Base-by-base conservation (phyloP, 371 early-diverging fungal species). In the Mortierella sp. region DNA sequence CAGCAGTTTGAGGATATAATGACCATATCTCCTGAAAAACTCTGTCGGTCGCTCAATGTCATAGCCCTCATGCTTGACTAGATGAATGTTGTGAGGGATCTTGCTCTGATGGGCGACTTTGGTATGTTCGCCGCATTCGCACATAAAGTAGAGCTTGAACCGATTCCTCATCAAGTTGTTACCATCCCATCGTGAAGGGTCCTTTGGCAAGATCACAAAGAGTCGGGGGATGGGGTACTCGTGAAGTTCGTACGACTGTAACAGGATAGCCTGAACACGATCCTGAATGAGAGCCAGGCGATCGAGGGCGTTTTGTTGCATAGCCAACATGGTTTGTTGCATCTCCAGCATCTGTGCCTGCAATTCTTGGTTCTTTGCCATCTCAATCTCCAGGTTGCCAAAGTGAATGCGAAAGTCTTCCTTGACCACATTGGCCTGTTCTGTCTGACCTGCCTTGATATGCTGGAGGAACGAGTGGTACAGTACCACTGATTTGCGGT, bases 51-150 rank as follows among this genome's bases (percentile, higher is more conserved):
- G 40, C n/a, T 56, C 53, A 8, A 61, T 16, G 1, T 61, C 67
- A 14, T 61, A 67, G 2, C 62, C 68, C 45, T 68, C 57, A 52
- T 64, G 64, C 8, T 49, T 51, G 12, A 57, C 57, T 3, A 68
- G 57, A 53, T 68, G 69, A 24, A 69, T 57, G 10, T 69, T 47
- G 19, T 61, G 69, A 22, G 55, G 41, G 21, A 46, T 40, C 53
- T 25, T 57, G 24, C 39, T 39, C 16, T 34, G 34, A 10, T 57
- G 55, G 27, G 41, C 34, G 16, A 57, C 40, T 21, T 19, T 46
- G 2, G 69, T 69, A 25, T 69, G 63, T 21, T 69, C 69, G 1
- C 69, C 69, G 28, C 69, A 69, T 43, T 69, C 69, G 49, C 69
- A 69, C 48, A 69, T 37, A 31, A 60, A 67, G 34, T 39, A 59